Evolutionary conservation across 2,329 filamentous ascomycete species (phyloP).

Genomic region (Rhynchosporium agropyri): DNA sequence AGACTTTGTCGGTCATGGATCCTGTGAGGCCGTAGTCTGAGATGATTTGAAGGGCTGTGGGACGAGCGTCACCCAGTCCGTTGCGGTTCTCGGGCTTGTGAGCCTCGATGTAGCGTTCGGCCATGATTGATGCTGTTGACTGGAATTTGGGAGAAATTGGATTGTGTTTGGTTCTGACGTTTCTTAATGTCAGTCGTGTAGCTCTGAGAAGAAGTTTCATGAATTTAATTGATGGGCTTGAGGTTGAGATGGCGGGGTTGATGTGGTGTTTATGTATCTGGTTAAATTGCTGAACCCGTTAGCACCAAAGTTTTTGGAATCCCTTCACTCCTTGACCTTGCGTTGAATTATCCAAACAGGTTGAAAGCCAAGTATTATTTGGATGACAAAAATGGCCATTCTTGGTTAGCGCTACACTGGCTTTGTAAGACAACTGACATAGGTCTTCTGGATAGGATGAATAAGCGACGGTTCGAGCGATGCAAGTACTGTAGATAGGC

Average conservation of each 20-base stretch:
- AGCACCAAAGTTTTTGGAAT: not conserved
- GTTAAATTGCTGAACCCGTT: not conserved
- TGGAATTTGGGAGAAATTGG: not conserved
- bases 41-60: conserved; percentile 44
- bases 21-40: conserved; percentile 30
- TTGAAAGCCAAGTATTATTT: not conserved
- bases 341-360: not conserved
- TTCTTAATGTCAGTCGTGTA: not conserved
- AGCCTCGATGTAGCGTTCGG: conserved; percentile 21
- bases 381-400: not conserved
- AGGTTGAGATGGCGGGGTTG: not conserved
- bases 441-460: too few species aligned
- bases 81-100: conserved; percentile 22
- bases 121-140: not conserved
- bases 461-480: not conserved
- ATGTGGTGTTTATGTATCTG: not conserved
- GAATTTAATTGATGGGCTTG: not conserved
- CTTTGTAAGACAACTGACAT: too few species aligned
- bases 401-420: not conserved
- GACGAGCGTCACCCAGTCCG: conserved; percentile 42
- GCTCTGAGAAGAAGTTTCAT: not conserved
- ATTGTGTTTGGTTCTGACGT: not conserved
- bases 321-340: not conserved
- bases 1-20: conserved; percentile 46
- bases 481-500: not conserved